Evolutionary conservation across 305 asterid species (phyloP).

Genomic region (Solanum hybrid): DNA sequence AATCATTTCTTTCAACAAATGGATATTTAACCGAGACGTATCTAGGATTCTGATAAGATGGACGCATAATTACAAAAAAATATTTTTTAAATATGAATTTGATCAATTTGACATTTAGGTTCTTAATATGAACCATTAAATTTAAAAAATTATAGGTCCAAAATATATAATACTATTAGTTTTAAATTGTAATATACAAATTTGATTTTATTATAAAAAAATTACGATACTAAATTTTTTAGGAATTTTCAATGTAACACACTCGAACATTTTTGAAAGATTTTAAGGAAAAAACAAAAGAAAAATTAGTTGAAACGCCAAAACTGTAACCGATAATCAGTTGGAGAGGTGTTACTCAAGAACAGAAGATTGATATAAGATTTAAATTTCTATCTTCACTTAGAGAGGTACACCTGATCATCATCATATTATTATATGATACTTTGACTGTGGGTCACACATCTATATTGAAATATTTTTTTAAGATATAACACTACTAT

Average conservation of each 20-base stretch:
- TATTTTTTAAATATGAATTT: too few relatives aligned
- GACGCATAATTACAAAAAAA: neutral
- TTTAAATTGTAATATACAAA: too few relatives aligned
- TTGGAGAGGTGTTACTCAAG: neutral
- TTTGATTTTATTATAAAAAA: too few relatives aligned
- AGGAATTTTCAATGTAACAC: neutral
- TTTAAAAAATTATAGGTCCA: neutral
- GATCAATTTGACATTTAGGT: too few relatives aligned
- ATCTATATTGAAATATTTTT: too few relatives aligned
- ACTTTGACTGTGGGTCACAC: neutral
- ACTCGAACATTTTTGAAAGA: neutral
- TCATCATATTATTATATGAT: too few relatives aligned
- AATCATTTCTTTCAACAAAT: neutral
- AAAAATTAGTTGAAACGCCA: neutral
- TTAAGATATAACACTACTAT: neutral
- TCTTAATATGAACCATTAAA: neutral
- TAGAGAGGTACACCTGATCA: neutral
- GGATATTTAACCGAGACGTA: neutral
- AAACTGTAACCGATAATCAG: neutral
- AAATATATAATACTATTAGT: too few relatives aligned
- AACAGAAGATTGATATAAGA: too few relatives aligned
- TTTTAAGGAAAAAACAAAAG: neutral
- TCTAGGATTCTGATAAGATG: too few relatives aligned
- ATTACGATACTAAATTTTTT: neutral
- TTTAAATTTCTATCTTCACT: neutral